These are phyloP conservation scores for Erysimum pusillum DNA, from an alignment of 441 rosid species.

Conservation along the genomic window DNA sequence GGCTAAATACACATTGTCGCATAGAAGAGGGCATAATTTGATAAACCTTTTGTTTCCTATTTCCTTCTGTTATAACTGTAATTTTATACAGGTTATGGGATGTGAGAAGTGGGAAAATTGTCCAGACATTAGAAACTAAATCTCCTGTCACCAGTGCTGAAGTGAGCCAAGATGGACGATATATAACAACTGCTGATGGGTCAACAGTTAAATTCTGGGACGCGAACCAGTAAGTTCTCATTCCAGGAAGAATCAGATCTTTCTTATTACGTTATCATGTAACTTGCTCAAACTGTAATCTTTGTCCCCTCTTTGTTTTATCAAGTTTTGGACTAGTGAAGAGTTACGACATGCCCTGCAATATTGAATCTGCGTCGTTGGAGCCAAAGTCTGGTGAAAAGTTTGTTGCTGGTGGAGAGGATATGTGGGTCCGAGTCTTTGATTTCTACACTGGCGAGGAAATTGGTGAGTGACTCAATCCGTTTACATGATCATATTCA, in stretches of 20 bases:
- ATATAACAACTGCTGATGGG: conserved; percentile 89
- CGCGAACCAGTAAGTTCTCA: conserved; percentile 85
- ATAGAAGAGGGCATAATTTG: not conserved
- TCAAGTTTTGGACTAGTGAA: conserved; percentile 75
- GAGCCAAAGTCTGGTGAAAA: conserved; percentile 94
- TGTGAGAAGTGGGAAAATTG: conserved; percentile 82
- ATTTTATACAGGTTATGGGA: conserved; percentile 81
- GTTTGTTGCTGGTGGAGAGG: conserved; percentile 85
- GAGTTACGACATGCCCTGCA: conserved; percentile 81
- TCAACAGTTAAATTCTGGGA: conserved; percentile 94
- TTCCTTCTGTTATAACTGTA: not conserved
- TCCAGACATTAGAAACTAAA: conserved; percentile 87
- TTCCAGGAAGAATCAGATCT: not conserved
- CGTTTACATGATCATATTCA: not conserved
- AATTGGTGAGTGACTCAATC: conserved; percentile 62
- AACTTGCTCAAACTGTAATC: not conserved
- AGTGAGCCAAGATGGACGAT: conserved; percentile 98
- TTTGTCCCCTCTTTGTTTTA: not conserved
- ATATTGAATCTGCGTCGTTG: conserved; percentile 84
- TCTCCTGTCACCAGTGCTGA: conserved; percentile 94
- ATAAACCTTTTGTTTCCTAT: not conserved
- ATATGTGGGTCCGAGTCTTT: conserved; percentile 60
- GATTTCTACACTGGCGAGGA: conserved; percentile 95
- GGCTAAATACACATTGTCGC: not conserved
- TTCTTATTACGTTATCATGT: not conserved